Evolutionary conservation across 495 filamentous ascomycete species (phyloP).

Genomic region (Penicillium argentinense): DNA sequence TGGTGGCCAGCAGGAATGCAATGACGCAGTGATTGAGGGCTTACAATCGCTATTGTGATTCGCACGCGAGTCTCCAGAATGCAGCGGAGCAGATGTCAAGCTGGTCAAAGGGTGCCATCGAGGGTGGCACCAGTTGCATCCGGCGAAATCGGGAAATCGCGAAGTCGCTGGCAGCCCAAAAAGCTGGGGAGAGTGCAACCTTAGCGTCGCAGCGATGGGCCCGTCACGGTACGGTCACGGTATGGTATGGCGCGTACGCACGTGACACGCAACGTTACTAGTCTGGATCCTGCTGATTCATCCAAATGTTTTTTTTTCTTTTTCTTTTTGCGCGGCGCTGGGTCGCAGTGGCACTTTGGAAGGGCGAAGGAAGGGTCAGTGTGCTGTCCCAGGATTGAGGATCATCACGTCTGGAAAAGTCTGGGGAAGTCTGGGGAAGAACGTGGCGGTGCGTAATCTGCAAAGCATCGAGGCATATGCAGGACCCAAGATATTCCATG

Average conservation of each 20-base stretch:
- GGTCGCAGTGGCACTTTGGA: too few species aligned
- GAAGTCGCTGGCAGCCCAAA: not conserved
- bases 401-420: too few species aligned
- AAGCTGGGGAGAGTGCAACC: slow-evolving; percentile 20
- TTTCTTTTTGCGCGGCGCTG: too few species aligned
- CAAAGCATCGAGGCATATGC: too few species aligned
- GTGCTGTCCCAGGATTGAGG: too few species aligned
- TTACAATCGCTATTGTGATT: not conserved
- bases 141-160: slow-evolving; percentile 28
- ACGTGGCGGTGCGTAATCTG: too few species aligned
- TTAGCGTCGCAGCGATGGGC: slow-evolving; percentile 20
- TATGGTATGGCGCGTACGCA: slow-evolving; percentile 2
- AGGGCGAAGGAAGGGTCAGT: too few species aligned
- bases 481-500: too few species aligned
- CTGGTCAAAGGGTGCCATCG: slow-evolving; percentile 23
- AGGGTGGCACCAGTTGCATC: slow-evolving; percentile 33
- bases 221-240: slow-evolving; percentile 18
- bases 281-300: too few species aligned
- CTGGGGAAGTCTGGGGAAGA: too few species aligned
- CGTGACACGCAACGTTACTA: slow-evolving; percentile 9
- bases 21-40: slow-evolving; percentile 5
- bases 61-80: not conserved
- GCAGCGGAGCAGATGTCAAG: slow-evolving; percentile 6
- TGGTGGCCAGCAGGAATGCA: slow-evolving; percentile 19
- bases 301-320: too few species aligned